Evolutionary conservation across 768 basidiomycete genomes (phyloP).

Genomic region (Pleurotus tuoliensis): DNA sequence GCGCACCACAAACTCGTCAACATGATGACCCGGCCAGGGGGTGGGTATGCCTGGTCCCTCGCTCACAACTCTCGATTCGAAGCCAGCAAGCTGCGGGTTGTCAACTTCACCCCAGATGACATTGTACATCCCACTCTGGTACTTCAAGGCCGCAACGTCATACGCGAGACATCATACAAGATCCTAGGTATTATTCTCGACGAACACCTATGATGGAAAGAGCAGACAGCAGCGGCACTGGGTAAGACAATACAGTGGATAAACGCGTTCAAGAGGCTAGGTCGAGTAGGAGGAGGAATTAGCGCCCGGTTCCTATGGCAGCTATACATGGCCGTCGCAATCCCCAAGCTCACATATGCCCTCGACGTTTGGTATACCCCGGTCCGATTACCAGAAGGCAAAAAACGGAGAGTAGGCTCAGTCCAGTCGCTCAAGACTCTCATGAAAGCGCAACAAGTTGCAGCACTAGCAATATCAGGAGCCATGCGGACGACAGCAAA

Average conservation of each 20-base stretch:
- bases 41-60: constrained; percentile 13
- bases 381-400: background rate
- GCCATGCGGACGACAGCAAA: constrained; percentile 15
- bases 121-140: background rate
- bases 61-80: constrained; percentile 20
- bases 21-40: constrained; percentile 11
- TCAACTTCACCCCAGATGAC: constrained; percentile 4
- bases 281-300: constrained; percentile 12
- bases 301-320: constrained; percentile 11
- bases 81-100: constrained; percentile 15
- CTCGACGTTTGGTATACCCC: constrained; percentile 22
- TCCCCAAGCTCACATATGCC: constrained; percentile 22
- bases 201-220: constrained; percentile 12
- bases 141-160: constrained; percentile 9
- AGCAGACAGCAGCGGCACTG: constrained; percentile 11
- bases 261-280: constrained; percentile 1
- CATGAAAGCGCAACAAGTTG: constrained; percentile 13
- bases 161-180: constrained; percentile 14
- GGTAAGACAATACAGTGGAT: constrained; percentile 1
- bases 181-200: constrained; percentile 24
- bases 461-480: constrained; percentile 18
- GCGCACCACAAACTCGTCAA: constrained; percentile 1
- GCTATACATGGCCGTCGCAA: constrained; percentile 20
- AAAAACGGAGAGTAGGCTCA: constrained; percentile 8
- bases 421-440: constrained; percentile 11